Conservation (phyloP, 2,329 filamentous ascomycete genomes). For the Pseudogymnoascus sp. region DNA sequence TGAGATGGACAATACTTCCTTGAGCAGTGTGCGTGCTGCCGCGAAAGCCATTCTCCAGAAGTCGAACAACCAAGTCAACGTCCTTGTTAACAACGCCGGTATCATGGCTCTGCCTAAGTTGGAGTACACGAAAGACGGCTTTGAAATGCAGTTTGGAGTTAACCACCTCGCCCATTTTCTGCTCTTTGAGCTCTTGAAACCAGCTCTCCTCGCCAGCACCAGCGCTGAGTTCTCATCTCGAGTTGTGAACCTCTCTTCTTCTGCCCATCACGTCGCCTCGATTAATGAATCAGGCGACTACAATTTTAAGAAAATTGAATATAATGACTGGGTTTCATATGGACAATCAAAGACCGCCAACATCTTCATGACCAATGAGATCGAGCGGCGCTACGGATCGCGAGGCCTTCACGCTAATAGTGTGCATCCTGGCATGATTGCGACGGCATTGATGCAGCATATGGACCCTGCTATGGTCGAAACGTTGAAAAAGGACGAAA, state of each 20-base stretch:
- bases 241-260: constrained; percentile 40
- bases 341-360: constrained; percentile 41
- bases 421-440: constrained; percentile 37
- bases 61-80: constrained; percentile 26
- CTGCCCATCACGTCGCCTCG: constrained; percentile 36
- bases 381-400: constrained; percentile 39
- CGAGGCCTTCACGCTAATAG: constrained; percentile 35
- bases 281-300: constrained; percentile 35
- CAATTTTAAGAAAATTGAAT: constrained; percentile 28
- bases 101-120: constrained; percentile 22
- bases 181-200: constrained; percentile 44
- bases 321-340: constrained; percentile 35
- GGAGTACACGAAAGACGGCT: constrained; percentile 37
- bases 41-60: constrained; percentile 25
- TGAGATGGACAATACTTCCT: constrained; percentile 29
- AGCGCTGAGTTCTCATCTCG: constrained; percentile 38
- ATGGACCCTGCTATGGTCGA: constrained; percentile 39
- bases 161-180: constrained; percentile 51
- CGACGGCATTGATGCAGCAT: constrained; percentile 27
- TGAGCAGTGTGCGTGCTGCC: constrained; percentile 28
- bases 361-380: constrained; percentile 41
- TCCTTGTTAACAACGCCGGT: constrained; percentile 26
- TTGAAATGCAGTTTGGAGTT: constrained; percentile 45
- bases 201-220: constrained; percentile 34
- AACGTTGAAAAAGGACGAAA: constrained; percentile 29